phyloP scores from a whole-genome alignment of 192 early-diverging fungal genomes.

The Pilobolus umbonatus region DNA sequence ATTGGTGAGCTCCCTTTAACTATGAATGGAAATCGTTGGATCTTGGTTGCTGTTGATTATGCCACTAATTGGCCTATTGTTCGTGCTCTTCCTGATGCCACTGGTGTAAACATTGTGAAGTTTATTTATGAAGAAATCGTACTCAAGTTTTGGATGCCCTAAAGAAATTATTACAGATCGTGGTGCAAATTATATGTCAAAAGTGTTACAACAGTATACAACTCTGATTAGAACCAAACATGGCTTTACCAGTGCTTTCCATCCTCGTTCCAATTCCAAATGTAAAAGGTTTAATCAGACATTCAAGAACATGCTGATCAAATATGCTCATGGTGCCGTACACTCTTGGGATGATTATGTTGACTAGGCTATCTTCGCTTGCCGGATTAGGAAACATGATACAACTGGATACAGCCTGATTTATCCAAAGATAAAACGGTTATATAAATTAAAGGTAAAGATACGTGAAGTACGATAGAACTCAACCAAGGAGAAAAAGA shows the following conservation, averaged over 20 bases:
- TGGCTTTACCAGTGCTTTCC: constrained; percentile 10
- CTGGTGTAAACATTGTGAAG: constrained; percentile 6
- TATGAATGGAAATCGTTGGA: constrained; percentile 4
- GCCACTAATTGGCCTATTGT: constrained; percentile 28
- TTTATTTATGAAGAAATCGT: constrained; percentile 30
- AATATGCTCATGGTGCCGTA: not conserved
- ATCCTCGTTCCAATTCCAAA: constrained; percentile 25
- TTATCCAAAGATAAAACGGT: too few relatives aligned
- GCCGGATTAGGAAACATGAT: constrained; percentile 14
- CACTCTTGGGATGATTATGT: constrained; percentile 23
- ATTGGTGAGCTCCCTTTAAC: constrained; percentile 7
- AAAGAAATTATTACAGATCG: constrained; percentile 16
- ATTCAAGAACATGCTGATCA: not conserved
- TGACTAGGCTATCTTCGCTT: constrained; percentile 17
- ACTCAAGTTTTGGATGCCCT: constrained; percentile 19
- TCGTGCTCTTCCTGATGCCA: constrained; percentile 1
- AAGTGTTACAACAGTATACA: not conserved
- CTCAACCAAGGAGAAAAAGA: too few relatives aligned
- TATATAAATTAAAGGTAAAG: too few relatives aligned
- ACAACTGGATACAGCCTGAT: constrained; percentile 13
- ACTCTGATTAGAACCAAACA: constrained; percentile 1
- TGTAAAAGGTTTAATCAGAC: constrained; percentile 18
- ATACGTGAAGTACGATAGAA: too few relatives aligned
- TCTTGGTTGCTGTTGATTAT: constrained; percentile 27
- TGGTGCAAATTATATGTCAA: constrained; percentile 23